Percentiles rank a stretch among this genome's conserved stretches.
Conservation (phyloP, 164 flowering plant species). For the Chloranthus sessilifolius region DNA sequence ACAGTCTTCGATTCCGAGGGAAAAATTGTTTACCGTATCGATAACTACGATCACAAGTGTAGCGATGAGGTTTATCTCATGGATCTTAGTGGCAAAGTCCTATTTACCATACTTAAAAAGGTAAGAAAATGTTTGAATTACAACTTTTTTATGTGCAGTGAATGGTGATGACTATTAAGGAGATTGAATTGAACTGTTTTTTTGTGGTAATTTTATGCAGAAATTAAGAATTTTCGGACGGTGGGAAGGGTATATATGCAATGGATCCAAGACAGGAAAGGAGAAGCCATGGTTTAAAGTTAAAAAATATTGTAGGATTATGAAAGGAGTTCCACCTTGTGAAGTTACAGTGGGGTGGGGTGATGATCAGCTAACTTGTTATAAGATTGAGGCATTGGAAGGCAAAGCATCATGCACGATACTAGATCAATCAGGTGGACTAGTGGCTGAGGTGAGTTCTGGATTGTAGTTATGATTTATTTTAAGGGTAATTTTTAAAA, state of each 20-base stretch:
- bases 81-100: slow-evolving; percentile 30
- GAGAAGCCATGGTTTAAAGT: slow-evolving; percentile 39
- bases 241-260: slow-evolving; percentile 39
- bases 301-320: slow-evolving; percentile 11
- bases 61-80: slow-evolving; percentile 27
- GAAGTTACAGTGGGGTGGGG: slow-evolving; percentile 15
- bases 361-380: slow-evolving; percentile 7
- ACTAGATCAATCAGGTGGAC: slow-evolving; percentile 12
- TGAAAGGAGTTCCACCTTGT: slow-evolving; percentile 15
- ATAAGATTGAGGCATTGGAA: slow-evolving; percentile 16
- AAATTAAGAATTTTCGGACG: slow-evolving; percentile 16
- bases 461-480: no score
- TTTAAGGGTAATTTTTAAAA: no score
- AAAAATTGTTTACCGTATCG: slow-evolving; percentile 31
- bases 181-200: background rate
- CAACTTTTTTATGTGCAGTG: background rate
- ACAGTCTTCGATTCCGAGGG: slow-evolving; percentile 31
- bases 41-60: slow-evolving; percentile 27
- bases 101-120: slow-evolving; percentile 25
- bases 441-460: slow-evolving; percentile 53
- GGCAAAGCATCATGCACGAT: slow-evolving; percentile 24
- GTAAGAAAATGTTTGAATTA: slow-evolving; percentile 14
- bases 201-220: slow-evolving; percentile 23
- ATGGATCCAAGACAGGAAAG: slow-evolving; percentile 1
- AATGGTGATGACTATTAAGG: background rate